Evolutionary conservation across 1,284 basidiomycete genomes (phyloP).

Genomic region (Thecaphora frezii): DNA sequence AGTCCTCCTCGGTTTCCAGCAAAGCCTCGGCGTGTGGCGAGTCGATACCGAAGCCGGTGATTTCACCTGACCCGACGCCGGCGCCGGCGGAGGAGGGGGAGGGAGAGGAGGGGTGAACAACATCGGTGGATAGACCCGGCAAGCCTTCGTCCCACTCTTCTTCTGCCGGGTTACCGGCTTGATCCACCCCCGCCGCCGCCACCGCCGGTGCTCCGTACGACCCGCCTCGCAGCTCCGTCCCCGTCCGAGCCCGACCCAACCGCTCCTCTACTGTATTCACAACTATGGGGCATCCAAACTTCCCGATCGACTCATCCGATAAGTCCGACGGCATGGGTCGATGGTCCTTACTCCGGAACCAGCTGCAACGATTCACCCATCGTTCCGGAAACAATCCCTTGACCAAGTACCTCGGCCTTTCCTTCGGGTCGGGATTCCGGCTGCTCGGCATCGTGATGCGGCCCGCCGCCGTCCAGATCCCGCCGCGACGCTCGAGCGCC

Average conservation of each 20-base stretch:
- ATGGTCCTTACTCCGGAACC: constrained; percentile 19
- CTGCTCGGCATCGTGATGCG: constrained; percentile 25
- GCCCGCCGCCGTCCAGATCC: constrained; percentile 26
- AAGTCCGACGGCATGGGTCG: constrained; percentile 31
- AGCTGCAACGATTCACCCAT: constrained; percentile 17
- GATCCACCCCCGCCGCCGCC: too few species aligned
- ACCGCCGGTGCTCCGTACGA: too few species aligned
- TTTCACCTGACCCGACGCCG: too few species aligned
- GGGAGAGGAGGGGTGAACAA: not conserved
- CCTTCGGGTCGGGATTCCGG: constrained; percentile 14
- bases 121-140: too few species aligned
- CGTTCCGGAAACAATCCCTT: constrained; percentile 32
- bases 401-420: constrained; percentile 24
- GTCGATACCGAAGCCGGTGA: constrained; percentile 22
- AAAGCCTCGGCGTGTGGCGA: constrained; percentile 10
- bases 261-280: constrained; percentile 21
- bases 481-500: constrained; percentile 21
- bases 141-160: constrained; percentile 27
- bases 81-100: too few species aligned
- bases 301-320: constrained; percentile 12
- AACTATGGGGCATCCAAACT: constrained; percentile 18
- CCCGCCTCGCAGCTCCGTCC: too few species aligned
- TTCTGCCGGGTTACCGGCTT: not conserved
- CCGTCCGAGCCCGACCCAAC: not conserved
- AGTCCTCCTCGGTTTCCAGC: constrained; percentile 27